phyloP scores from a whole-genome alignment of 2,329 filamentous ascomycete genomes.

The Aspergillus floridensis region DNA sequence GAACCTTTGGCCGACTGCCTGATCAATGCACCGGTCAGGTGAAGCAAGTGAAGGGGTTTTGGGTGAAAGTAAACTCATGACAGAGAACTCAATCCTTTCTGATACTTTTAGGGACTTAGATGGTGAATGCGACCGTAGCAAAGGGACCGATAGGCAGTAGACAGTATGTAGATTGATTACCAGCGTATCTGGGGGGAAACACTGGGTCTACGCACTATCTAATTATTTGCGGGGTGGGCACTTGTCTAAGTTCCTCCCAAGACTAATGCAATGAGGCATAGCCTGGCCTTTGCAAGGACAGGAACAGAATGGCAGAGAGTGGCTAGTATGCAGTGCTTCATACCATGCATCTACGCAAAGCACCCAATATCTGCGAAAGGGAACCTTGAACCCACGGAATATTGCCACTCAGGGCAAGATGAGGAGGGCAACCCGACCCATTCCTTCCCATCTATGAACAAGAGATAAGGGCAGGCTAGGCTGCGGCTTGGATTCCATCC shows the following conservation, averaged over 20 bases:
- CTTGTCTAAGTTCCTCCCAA: not conserved
- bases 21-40: not conserved
- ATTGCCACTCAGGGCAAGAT: too few species aligned
- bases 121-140: not conserved
- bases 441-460: too few species aligned
- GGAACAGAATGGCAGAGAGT: too few species aligned
- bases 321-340: too few species aligned
- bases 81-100: not conserved
- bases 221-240: slow-evolving; percentile 4
- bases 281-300: too few species aligned
- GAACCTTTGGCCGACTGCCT: not conserved
- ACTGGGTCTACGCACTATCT: not conserved
- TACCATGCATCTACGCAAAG: too few species aligned
- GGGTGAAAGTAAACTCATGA: not conserved
- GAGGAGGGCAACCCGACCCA: too few species aligned
- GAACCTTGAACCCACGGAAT: too few species aligned
- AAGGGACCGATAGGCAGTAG: not conserved
- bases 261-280: not conserved
- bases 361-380: too few species aligned
- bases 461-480: too few species aligned
- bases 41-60: not conserved
- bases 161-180: not conserved
- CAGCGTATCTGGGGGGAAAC: slow-evolving; percentile 4
- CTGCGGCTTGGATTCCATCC: not conserved
- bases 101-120: too few species aligned